Base-by-base conservation (phyloP, 805 yeast species). In the Candida yuanshanica region DNA sequence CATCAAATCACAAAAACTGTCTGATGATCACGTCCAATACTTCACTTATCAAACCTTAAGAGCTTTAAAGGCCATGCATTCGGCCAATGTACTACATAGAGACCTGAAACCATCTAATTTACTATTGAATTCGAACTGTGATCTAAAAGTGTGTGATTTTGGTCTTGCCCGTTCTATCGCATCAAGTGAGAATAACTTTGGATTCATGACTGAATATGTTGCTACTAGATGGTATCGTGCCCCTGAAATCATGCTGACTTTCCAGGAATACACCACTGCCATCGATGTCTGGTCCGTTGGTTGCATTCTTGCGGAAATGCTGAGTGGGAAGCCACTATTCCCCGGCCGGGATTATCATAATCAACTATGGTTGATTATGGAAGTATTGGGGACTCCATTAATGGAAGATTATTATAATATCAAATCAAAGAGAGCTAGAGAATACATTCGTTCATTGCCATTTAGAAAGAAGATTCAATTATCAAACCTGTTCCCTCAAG, bases 201-300 rank as follows among this genome's bases (percentile, higher is more conserved):
- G 82, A 0, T 73, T 74, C 48, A 66, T 83, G 66, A 84, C 91
- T 0, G 91, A 84, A 56, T 84, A 84, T 50, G 93, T 84, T 4
- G 91, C 91, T 3, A 84, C 93, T 8, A 66, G 93, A 51, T 84
- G 91, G 91, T 84, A 84, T 57, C 65, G 93, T 39, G 91, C 91
- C 0, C 91, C 91, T 0, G 93, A 84, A 58, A 81, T 84, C 43
- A 84, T 84, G 91, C 62, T 84, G 21, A 77, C 86, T 1, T 71
- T 75, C 45, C 79, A 84, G 32, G 81, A 80, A 52, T 84, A 84
- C 49, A 75, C 90, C 2, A 77, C 82, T 8, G 86, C 89, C 1
- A 81, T 84, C 45, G 93, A 84, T 55, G 69, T 83, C 13, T 84
- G 93, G 93, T 79, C 88, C 0, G 79, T 82, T 32, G 93, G 91